Percentiles rank a stretch among this genome's conserved stretches.
phyloP scores from a whole-genome alignment of 1,284 basidiomycete species.

The Pseudozyma tsukubaensis region DNA sequence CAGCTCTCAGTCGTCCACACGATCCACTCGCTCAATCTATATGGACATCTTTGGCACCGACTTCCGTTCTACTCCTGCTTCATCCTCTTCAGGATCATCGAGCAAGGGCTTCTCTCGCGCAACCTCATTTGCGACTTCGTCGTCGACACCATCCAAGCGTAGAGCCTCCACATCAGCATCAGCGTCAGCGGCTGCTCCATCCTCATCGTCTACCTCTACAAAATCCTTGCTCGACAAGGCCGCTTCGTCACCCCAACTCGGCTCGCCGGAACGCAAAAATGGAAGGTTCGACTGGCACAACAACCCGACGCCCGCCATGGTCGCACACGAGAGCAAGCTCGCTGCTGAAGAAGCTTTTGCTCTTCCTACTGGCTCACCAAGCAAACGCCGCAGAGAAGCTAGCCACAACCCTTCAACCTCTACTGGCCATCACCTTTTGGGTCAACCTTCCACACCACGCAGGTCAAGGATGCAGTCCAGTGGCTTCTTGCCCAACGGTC shows the following conservation, averaged over 20 bases:
- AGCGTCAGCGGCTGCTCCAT: not conserved
- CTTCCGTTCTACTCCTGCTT: slow-evolving; percentile 20
- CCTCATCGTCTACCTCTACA: slow-evolving; percentile 1
- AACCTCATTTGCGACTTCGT: slow-evolving; percentile 23
- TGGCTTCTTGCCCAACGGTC: slow-evolving; percentile 53
- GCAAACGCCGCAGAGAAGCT: slow-evolving; percentile 33
- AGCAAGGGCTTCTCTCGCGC: slow-evolving; percentile 12
- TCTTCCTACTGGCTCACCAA: slow-evolving; percentile 31
- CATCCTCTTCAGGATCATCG: slow-evolving; percentile 5
- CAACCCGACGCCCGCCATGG: slow-evolving; percentile 49
- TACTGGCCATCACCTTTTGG: slow-evolving; percentile 10
- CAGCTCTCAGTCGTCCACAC: slow-evolving; percentile 30
- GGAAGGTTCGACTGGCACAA: slow-evolving; percentile 52
- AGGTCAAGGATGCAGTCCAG: slow-evolving; percentile 32
- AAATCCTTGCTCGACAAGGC: slow-evolving; percentile 33
- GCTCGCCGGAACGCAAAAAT: slow-evolving; percentile 48
- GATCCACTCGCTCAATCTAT: slow-evolving; percentile 37
- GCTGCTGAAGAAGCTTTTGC: slow-evolving; percentile 25
- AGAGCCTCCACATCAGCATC: slow-evolving; percentile 1
- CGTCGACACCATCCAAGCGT: slow-evolving; percentile 16
- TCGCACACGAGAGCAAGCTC: slow-evolving; percentile 30
- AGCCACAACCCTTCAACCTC: slow-evolving; percentile 24
- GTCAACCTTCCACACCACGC: slow-evolving; percentile 15
- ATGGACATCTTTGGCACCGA: slow-evolving; percentile 48
- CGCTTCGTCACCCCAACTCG: slow-evolving; percentile 51